Conservation (phyloP, 192 early-diverging fungal genomes). For the Oehlia diaphana region DNA sequence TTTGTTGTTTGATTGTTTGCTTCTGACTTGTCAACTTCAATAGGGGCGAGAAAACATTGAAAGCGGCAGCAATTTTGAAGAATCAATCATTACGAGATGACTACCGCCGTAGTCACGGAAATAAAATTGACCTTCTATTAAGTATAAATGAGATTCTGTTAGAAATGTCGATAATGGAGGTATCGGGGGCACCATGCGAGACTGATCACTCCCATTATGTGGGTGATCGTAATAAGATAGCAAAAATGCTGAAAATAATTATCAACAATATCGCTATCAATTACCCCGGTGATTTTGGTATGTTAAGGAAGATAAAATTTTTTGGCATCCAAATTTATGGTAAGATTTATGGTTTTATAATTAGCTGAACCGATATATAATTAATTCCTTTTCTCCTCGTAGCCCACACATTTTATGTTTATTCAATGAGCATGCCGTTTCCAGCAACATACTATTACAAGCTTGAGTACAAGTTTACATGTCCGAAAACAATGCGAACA, state of each 20-base stretch:
- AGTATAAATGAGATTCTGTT: neutral
- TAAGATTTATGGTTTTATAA: neutral
- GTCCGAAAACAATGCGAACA: neutral
- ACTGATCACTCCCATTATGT: conserved; percentile 1
- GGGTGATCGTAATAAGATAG: neutral
- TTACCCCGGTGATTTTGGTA: neutral
- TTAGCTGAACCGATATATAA: neutral
- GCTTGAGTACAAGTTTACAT: neutral
- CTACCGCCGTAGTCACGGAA: neutral
- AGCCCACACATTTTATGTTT: neutral
- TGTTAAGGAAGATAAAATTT: neutral
- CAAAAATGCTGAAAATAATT: conserved; percentile 1
- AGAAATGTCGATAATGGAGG: neutral
- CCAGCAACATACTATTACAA: neutral
- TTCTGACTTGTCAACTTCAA: neutral
- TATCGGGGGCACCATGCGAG: neutral
- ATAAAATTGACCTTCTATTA: neutral
- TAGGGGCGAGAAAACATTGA: neutral
- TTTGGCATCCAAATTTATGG: conserved; percentile 3
- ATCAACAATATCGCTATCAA: neutral
- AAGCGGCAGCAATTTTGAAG: conserved; percentile 1
- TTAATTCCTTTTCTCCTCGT: neutral
- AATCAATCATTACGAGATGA: neutral
- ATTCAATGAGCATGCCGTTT: neutral
- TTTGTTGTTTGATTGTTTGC: too few species aligned